phyloP scores from a whole-genome alignment of 768 basidiomycete species.

The Psilocybe subaeruginosa region DNA sequence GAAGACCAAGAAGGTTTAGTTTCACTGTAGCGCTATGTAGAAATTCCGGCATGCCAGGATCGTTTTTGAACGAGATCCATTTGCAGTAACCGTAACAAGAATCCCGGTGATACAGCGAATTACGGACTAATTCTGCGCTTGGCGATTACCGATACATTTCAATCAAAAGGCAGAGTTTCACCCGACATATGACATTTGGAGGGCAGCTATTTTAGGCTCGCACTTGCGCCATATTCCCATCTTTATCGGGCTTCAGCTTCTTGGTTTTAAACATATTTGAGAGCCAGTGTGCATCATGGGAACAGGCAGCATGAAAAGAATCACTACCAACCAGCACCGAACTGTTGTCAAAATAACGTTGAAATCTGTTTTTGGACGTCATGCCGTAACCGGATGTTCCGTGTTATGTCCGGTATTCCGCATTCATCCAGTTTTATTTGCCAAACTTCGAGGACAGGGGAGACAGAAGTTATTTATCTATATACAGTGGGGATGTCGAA shows the following conservation, averaged over 20 bases:
- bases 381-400: conserved; percentile 20
- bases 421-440: conserved; percentile 5
- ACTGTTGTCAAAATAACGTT: conserved; percentile 1
- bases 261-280: not conserved
- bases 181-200: conserved; percentile 20
- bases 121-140: conserved; percentile 27
- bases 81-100: conserved; percentile 34
- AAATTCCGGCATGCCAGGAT: conserved; percentile 39
- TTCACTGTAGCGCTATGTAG: conserved; percentile 33
- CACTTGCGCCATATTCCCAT: conserved; percentile 2
- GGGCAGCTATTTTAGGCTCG: conserved; percentile 16
- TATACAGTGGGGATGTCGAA: not conserved
- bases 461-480: not conserved
- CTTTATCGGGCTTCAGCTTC: conserved; percentile 6
- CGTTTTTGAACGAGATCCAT: conserved; percentile 30
- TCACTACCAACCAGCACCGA: not conserved
- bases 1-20: conserved; percentile 35
- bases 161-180: conserved; percentile 17
- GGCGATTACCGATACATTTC: conserved; percentile 26
- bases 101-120: conserved; percentile 37
- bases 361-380: conserved; percentile 5
- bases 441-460: not conserved
- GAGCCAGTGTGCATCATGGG: not conserved
- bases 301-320: conserved; percentile 8
- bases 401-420: conserved; percentile 26